phyloP scores from a whole-genome alignment of 495 filamentous ascomycete species.

The Cryomyces antarcticus region DNA sequence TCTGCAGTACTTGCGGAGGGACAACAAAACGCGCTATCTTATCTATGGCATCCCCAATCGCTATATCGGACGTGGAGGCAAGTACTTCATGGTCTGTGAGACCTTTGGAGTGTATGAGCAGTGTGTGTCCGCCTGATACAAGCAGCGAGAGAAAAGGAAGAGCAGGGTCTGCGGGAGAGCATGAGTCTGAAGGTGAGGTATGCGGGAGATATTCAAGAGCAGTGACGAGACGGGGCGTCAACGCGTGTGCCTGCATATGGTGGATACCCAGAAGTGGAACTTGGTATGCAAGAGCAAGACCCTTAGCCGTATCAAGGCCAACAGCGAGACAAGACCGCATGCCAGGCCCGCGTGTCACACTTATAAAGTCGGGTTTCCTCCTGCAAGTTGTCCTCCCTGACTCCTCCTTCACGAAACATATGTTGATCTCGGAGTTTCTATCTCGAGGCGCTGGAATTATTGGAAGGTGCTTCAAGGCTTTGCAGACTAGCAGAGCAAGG shows the following conservation, averaged over 20 bases:
- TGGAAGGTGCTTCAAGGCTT: constrained; percentile 39
- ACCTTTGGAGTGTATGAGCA: constrained; percentile 50
- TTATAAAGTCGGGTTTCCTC: constrained; percentile 53
- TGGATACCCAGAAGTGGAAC: constrained; percentile 69
- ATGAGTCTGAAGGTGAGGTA: background rate
- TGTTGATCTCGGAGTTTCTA: background rate
- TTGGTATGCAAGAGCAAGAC: constrained; percentile 62
- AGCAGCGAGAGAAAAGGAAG: constrained; percentile 82
- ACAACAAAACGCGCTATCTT: constrained; percentile 61
- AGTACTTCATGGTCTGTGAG: constrained; percentile 51
- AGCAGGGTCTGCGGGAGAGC: constrained; percentile 9
- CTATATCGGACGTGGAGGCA: constrained; percentile 49
- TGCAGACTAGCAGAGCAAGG: constrained; percentile 42
- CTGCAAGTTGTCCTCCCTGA: background rate
- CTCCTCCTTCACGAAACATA: background rate
- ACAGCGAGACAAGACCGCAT: constrained; percentile 56
- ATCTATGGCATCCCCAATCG: constrained; percentile 71
- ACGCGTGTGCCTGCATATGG: constrained; percentile 91
- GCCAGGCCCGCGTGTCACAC: constrained; percentile 75
- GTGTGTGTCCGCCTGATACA: constrained; percentile 84
- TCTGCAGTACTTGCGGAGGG: constrained; percentile 27
- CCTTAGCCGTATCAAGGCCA: constrained; percentile 75
- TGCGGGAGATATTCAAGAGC: constrained; percentile 24
- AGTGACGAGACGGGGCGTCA: constrained; percentile 65
- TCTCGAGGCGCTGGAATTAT: background rate